Percentiles rank a stretch among this genome's conserved stretches.
These are phyloP conservation scores for Leishmania mexicana DNA, from an alignment of 208 protist genomes.

Conservation along the genomic window DNA sequence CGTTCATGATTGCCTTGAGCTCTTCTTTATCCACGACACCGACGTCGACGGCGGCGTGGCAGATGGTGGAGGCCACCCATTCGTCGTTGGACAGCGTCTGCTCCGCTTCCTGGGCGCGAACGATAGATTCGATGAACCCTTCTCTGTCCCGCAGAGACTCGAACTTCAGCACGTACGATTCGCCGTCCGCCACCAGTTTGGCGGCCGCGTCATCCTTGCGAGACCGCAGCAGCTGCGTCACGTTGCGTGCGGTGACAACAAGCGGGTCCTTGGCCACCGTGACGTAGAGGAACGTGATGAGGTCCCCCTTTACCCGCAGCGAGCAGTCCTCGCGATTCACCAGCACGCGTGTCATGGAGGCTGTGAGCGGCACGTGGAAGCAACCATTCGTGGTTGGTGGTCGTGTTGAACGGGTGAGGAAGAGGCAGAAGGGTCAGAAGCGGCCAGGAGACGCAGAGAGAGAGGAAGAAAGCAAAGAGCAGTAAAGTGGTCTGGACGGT, in stretches of 20 bases:
- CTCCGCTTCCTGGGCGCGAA: constrained; percentile 33
- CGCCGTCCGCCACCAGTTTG: constrained; percentile 45
- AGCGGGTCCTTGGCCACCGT: constrained; percentile 6
- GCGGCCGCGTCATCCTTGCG: constrained; percentile 50
- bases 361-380: neutral
- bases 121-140: constrained; percentile 44
- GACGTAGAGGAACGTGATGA: constrained; percentile 36
- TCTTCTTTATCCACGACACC: constrained; percentile 54
- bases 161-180: constrained; percentile 48
- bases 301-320: constrained; percentile 47
- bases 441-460: neutral
- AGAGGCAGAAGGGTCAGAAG: neutral
- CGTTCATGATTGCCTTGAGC: constrained; percentile 45
- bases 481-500: neutral
- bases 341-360: constrained; percentile 47
- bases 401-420: neutral
- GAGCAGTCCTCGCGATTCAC: constrained; percentile 49
- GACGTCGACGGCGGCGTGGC: constrained; percentile 68
- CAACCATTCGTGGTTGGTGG: neutral
- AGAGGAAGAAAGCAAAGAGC: neutral
- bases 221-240: constrained; percentile 74
- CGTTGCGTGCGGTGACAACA: constrained; percentile 34
- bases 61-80: constrained; percentile 66
- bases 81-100: constrained; percentile 36
- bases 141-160: constrained; percentile 42